Evolutionary conservation across 345 rosid genomes (phyloP).

Genomic region (Populus tremula): DNA sequence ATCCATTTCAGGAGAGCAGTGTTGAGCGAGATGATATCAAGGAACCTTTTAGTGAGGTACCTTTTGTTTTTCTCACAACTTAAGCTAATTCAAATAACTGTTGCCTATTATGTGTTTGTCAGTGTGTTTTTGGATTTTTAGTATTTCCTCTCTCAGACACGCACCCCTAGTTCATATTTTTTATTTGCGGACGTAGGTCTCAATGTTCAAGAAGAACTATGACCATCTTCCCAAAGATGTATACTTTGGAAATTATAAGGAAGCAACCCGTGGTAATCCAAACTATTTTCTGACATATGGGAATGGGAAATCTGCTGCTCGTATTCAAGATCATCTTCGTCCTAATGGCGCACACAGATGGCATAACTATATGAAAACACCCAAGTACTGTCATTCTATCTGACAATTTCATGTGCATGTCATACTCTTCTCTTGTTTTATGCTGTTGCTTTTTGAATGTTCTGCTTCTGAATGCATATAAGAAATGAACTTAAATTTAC

Average conservation of each 20-base stretch:
- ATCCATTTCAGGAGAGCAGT: conserved; percentile 75
- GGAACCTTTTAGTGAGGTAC: conserved; percentile 94
- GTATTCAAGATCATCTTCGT: conserved; percentile 85
- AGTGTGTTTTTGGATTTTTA: neutral
- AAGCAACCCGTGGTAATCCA: conserved; percentile 84
- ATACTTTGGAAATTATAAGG: conserved; percentile 83
- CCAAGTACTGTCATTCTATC: conserved; percentile 46
- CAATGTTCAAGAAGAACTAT: conserved; percentile 91
- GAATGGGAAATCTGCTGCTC: conserved; percentile 96
- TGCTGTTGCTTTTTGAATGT: neutral
- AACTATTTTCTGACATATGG: conserved; percentile 92
- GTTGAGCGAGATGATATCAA: conserved; percentile 80
- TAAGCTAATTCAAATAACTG: neutral
- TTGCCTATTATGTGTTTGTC: neutral
- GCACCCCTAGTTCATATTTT: neutral
- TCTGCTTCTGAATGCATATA: neutral
- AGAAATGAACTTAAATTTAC: neutral
- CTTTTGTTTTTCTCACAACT: neutral
- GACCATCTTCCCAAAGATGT: conserved; percentile 87
- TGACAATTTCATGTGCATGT: neutral
- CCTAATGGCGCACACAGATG: conserved; percentile 99
- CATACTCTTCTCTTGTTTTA: neutral
- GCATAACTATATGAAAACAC: conserved; percentile 85
- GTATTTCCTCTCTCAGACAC: neutral
- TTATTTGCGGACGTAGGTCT: conserved; percentile 48